Percentiles rank a stretch among this genome's conserved stretches.
These are phyloP conservation scores for Intubia oerlemansii DNA, from an alignment of 2,329 filamentous ascomycete genomes.

Conservation along the genomic window DNA sequence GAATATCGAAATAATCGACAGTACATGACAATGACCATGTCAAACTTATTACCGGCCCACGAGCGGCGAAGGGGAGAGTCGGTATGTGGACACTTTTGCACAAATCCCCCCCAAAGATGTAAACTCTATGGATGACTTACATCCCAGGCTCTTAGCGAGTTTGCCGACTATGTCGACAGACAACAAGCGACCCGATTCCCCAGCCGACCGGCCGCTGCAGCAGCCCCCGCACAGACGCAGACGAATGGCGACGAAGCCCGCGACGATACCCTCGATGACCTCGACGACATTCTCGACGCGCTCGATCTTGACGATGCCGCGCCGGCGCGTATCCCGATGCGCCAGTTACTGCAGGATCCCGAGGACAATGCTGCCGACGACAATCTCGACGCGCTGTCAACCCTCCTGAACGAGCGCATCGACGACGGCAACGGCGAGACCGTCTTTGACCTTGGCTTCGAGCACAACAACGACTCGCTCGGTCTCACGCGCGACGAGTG, in stretches of 20 bases:
- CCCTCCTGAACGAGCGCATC: conserved; percentile 45
- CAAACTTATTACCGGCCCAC: conserved; percentile 16
- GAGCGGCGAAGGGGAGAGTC: conserved; percentile 77
- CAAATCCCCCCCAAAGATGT: background rate
- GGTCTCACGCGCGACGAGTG: conserved; percentile 53
- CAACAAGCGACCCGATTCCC: conserved; percentile 47
- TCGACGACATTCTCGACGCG: conserved; percentile 81
- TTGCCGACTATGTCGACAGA: conserved; percentile 91
- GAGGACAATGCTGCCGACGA: conserved; percentile 31
- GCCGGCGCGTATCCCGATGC: conserved; percentile 40
- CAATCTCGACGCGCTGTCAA: conserved; percentile 38
- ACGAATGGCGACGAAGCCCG: conserved; percentile 12
- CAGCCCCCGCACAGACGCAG: conserved; percentile 11
- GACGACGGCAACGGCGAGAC: conserved; percentile 75
- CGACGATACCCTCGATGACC: conserved; percentile 41
- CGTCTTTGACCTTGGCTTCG: conserved; percentile 78
- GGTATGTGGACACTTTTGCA: conserved; percentile 25
- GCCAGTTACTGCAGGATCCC: conserved; percentile 45
- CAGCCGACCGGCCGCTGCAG: conserved; percentile 11
- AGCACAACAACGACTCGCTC: conserved; percentile 79
- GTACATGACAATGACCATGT: too few relatives aligned
- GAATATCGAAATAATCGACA: conserved; percentile 12
- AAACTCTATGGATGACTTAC: background rate
- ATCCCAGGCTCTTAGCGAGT: conserved; percentile 61
- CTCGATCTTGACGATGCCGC: conserved; percentile 58